Conservation (phyloP, 352 stramenopile species). For the Phytophthora lateralis region DNA sequence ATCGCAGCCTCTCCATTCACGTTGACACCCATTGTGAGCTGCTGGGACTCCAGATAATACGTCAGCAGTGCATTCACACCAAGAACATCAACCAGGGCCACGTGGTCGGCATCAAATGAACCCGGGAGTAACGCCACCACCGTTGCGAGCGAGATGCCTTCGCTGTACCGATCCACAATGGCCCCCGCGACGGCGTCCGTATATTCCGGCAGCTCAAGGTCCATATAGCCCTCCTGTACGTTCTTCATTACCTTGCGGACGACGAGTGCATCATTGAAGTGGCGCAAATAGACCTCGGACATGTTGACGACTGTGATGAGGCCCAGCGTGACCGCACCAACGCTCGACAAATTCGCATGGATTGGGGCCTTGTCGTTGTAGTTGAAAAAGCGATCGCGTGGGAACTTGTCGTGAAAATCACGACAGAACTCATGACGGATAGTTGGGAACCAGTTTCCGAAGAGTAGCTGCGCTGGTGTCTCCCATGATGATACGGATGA, state of each 20-base stretch:
- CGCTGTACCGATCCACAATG: conserved; percentile 33
- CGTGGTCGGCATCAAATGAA: conserved; percentile 26
- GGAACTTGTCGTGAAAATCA: conserved; percentile 41
- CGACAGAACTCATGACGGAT: conserved; percentile 48
- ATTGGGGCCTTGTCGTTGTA: conserved; percentile 10
- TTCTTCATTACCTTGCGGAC: conserved; percentile 50
- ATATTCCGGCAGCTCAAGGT: conserved; percentile 23
- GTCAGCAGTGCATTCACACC: conserved; percentile 26
- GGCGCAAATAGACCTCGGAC: conserved; percentile 38
- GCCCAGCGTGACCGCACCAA: conserved; percentile 28
- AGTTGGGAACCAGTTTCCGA: conserved; percentile 45
- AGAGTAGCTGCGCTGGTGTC: conserved; percentile 39
- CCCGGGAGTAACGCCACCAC: conserved; percentile 31
- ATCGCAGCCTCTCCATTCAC: conserved; percentile 45
- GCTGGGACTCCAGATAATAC: conserved; percentile 34
- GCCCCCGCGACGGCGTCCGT: conserved; percentile 29
- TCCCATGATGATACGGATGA: conserved; percentile 14
- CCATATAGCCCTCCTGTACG: conserved; percentile 39
- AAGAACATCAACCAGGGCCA: conserved; percentile 39
- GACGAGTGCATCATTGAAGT: conserved; percentile 38
- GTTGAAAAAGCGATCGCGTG: conserved; percentile 44
- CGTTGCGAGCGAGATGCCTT: conserved; percentile 32
- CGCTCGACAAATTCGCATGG: conserved; percentile 31
- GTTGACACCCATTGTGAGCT: conserved; percentile 44
- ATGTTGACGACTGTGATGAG: conserved; percentile 38